Evolutionary conservation across 176 grass and related monocot species (phyloP), one percentile per base, ranked within the genome.

Genomic region (Bonia amplexicaulis): DNA sequence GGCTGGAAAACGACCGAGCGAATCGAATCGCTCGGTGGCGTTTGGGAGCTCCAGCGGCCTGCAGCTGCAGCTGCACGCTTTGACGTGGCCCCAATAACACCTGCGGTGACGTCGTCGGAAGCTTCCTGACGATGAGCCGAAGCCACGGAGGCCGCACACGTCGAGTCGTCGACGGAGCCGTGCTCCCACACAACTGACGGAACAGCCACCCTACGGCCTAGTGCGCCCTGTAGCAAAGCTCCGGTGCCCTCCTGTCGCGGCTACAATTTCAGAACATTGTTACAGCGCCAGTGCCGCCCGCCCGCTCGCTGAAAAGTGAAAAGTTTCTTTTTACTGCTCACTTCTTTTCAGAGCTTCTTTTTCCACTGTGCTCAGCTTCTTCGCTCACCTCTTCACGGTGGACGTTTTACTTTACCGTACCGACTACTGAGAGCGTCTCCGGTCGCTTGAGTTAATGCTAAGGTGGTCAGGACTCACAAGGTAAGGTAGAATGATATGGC

Each of bases 61-160:
- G 46, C 20, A 6, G 57, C 41, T 44, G 22, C 29, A 4, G 66
- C 73, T 12, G 73, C 35, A 44, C 67, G 53, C 23, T 22, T 22
- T 62, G 69, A 47, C 80, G 69, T 39, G 51, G n/a, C 37, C 66
- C 2, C 53, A 46, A 46, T 45, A 20, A 12, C 13, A 74, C 81
- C 69, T 8, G 69, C 55, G 27, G 86, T 87, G 86, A 80, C 81
- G 87, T 89, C 77, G 77, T 9, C 66, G 61, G 85, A 87, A 26
- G 47, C 78, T 81, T 76, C 85, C 31, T 12, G 77, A 9, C 51
- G 25, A 2, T 12, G 71, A 15, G n/a, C 16, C n/a, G 37, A 19
- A 16, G 29, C 46, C 29, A 10, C 1, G 9, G 67, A 22, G n/a
- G 22, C 71, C 26, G 25, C 55, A 13, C 46, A 64, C 27, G 46